A percentile compares a stretch with the other conserved stretches of the same genome.
phyloP scores from a whole-genome alignment of 208 protist genomes.

The Porcisia hertigi region DNA sequence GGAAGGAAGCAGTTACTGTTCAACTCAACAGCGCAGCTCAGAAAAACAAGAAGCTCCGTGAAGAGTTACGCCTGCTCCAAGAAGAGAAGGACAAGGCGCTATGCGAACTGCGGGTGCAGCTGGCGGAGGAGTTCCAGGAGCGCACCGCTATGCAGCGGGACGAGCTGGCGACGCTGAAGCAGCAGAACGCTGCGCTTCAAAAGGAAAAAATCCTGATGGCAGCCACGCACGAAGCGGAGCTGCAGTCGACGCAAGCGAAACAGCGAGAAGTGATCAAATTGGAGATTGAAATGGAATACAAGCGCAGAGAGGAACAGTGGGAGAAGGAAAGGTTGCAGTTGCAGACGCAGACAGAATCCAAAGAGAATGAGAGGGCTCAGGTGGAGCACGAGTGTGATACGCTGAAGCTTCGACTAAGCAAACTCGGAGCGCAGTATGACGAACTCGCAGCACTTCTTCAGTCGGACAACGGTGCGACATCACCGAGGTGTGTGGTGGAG shows the following conservation, averaged over 20 bases:
- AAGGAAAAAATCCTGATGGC: constrained; percentile 50
- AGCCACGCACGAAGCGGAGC: constrained; percentile 43
- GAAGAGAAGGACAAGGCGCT: constrained; percentile 38
- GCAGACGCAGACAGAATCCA: constrained; percentile 25
- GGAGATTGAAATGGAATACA: constrained; percentile 23
- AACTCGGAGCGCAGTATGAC: constrained; percentile 28
- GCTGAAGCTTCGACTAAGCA: constrained; percentile 20
- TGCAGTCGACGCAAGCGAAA: constrained; percentile 25
- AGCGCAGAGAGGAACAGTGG: constrained; percentile 29
- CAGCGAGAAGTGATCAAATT: constrained; percentile 30
- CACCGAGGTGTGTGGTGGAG: background rate
- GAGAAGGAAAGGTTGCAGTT: constrained; percentile 35
- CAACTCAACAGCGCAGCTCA: constrained; percentile 63
- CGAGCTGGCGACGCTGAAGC: constrained; percentile 41
- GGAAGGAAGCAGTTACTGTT: constrained; percentile 60
- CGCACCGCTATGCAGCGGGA: constrained; percentile 59
- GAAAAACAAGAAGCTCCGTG: constrained; percentile 77
- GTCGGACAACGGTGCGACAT: background rate
- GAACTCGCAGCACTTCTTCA: constrained; percentile 29
- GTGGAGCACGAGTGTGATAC: constrained; percentile 28
- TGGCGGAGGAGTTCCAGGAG: constrained; percentile 75
- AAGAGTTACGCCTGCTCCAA: constrained; percentile 46
- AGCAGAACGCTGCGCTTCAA: constrained; percentile 31
- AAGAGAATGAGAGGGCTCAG: constrained; percentile 37
- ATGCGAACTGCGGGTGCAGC: constrained; percentile 48